Base-by-base conservation (phyloP, 805 yeast species). In the Ogataea siamensis region DNA sequence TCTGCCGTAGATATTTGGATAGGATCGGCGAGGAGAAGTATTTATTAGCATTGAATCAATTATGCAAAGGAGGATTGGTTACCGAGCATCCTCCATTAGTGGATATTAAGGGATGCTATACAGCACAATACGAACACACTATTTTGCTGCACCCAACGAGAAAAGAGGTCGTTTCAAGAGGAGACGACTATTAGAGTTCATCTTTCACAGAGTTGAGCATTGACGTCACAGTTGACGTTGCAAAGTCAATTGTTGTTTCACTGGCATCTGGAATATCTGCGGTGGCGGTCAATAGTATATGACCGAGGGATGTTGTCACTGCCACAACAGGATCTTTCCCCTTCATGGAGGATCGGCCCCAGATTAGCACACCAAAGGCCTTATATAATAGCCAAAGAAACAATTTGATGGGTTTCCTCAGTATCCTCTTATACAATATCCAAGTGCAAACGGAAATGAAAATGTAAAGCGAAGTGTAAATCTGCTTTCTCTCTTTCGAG, bases 101-200 rank as follows among this genome's bases (percentile, higher is more conserved):
- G 38, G 99, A 93, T 59, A 64, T 72, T 13, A 74, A 70, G 43
- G 98, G 98, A 9, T 73, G 83, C 32, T 89, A 85, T 71, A 93
- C 98, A 25, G 99, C 99, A 0, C 99, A 93, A 64, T 91, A 65
- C 57, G 99, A 93, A 62, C 99, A 93, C 66, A 93, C 99, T 1
- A 75, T 91, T 32, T 70, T 93, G 49, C 68, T 93, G 54, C 93
- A 89, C 56, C 94, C 97, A 19, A 87, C 87, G 42, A 78, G 77
- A 63, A 93, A 91, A 68, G 99, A 93, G 64, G 91, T 93, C 30
- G 88, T 93, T 14, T 86, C 96, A 10, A 76, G 91, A 50, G 99
- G 99, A 34, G 96, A 87, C 30, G 99, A 93, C 63, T 93, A 80
- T 59, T 91, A 64, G 23, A 38, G 41, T 17, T 46, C 50, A 24